Conservation (phyloP, 2,329 filamentous ascomycete species). For the Sporothrix curviconia region DNA sequence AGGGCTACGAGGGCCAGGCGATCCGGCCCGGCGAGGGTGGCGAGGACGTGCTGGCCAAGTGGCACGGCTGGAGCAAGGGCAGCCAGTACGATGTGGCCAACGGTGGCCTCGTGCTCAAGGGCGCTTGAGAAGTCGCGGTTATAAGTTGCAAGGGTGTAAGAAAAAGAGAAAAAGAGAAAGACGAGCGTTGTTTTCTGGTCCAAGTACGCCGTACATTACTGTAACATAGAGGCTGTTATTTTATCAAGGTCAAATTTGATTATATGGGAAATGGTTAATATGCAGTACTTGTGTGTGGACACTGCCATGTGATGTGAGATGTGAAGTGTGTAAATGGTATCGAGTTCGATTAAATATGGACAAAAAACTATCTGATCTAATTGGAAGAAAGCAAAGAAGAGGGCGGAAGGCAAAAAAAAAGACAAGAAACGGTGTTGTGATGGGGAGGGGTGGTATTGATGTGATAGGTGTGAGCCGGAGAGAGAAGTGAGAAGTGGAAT, state of each 20-base stretch:
- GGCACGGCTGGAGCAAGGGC: constrained; percentile 73
- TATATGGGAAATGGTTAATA: too few species aligned
- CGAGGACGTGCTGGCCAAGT: constrained; percentile 59
- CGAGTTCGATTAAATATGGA: constrained; percentile 5
- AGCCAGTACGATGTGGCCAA: constrained; percentile 61
- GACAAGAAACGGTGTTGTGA: background rate
- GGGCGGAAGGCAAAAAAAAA: background rate
- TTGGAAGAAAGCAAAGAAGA: background rate
- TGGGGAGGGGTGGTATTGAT: too few species aligned
- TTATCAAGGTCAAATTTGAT: too few species aligned
- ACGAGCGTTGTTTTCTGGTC: background rate
- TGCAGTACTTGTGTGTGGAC: background rate
- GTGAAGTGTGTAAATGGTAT: too few species aligned
- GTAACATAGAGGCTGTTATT: background rate
- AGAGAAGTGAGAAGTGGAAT: too few species aligned
- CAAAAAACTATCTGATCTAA: constrained; percentile 6
- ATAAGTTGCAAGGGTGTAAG: background rate
- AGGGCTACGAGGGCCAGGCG: constrained; percentile 56
- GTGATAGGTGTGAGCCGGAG: too few species aligned
- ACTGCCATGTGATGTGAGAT: too few species aligned
- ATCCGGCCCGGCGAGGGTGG: constrained; percentile 66
- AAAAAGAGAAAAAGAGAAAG: background rate
- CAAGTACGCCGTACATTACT: constrained; percentile 1
- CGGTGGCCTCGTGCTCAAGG: constrained; percentile 53
- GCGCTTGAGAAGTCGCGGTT: constrained; percentile 32